Evolutionary conservation across 176 grass and related monocot genomes (phyloP).

Genomic region (Secale cereale): DNA sequence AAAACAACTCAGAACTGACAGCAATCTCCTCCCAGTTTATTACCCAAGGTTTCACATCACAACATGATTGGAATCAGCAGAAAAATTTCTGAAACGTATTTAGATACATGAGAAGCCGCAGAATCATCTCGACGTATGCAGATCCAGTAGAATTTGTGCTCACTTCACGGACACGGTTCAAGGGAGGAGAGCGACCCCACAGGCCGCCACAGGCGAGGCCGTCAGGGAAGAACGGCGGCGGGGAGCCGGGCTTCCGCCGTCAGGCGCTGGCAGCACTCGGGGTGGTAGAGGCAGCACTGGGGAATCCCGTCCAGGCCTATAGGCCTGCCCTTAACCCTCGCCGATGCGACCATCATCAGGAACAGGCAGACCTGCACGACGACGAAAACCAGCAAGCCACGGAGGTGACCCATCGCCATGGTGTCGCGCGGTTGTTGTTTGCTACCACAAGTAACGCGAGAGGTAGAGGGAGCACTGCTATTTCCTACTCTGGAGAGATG

Average conservation of each 20-base stretch:
- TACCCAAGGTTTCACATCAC: background rate
- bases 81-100: background rate
- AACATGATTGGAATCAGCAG: background rate
- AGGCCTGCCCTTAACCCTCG: conserved; percentile 13
- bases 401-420: background rate
- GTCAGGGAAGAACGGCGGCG: background rate
- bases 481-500: background rate
- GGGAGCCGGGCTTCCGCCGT: background rate
- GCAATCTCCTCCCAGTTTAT: background rate
- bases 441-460: background rate
- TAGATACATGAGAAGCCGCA: background rate
- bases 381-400: conserved; percentile 9
- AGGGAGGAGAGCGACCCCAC: background rate
- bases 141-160: background rate
- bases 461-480: background rate
- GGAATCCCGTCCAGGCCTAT: background rate
- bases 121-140: background rate
- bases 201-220: background rate
- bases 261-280: conserved; percentile 12
- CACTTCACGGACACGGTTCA: background rate
- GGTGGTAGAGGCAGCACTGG: conserved; percentile 9
- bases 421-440: background rate
- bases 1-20: background rate
- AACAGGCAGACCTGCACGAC: conserved; percentile 14
- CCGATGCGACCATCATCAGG: conserved; percentile 11